A percentile compares a stretch with the other conserved stretches of the same genome.
These are phyloP conservation scores for Bruguiera gymnorhiza DNA, from an alignment of 345 rosid genomes.

Conservation along the genomic window DNA sequence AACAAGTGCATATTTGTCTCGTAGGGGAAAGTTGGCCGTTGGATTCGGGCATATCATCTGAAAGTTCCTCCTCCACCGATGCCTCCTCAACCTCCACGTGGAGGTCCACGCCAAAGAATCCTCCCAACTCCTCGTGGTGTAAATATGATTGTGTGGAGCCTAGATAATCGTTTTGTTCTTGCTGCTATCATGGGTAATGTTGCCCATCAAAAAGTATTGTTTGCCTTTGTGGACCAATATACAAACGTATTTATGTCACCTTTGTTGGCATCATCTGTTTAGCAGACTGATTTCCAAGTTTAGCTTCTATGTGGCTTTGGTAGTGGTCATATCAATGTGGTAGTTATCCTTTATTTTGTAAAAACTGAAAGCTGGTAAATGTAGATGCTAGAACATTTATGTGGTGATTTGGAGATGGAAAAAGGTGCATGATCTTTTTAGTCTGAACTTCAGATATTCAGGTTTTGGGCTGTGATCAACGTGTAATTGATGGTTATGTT, in stretches of 20 bases:
- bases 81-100: conserved; percentile 92
- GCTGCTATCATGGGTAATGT: conserved; percentile 96
- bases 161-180: conserved; percentile 98
- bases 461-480: too few relatives aligned
- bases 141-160: conserved; percentile 95
- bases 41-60: conserved; percentile 88
- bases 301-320: too few relatives aligned
- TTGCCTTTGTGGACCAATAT: too few relatives aligned
- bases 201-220: background rate
- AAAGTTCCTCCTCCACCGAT: conserved; percentile 99
- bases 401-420: background rate
- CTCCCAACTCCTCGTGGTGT: conserved; percentile 99
- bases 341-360: too few relatives aligned
- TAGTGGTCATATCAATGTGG: too few relatives aligned
- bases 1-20: conserved; percentile 13
- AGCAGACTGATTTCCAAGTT: too few relatives aligned
- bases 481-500: too few relatives aligned
- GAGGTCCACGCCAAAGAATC: conserved; percentile 97
- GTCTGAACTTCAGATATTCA: background rate
- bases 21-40: conserved; percentile 82
- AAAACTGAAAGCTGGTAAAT: too few relatives aligned
- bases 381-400: background rate
- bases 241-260: too few relatives aligned
- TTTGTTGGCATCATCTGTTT: too few relatives aligned
- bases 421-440: background rate